Evolutionary conservation across 2,329 filamentous ascomycete species (phyloP), one percentile per base, ranked within the genome.

Genomic region (Penicillium aurantiogriseum): DNA sequence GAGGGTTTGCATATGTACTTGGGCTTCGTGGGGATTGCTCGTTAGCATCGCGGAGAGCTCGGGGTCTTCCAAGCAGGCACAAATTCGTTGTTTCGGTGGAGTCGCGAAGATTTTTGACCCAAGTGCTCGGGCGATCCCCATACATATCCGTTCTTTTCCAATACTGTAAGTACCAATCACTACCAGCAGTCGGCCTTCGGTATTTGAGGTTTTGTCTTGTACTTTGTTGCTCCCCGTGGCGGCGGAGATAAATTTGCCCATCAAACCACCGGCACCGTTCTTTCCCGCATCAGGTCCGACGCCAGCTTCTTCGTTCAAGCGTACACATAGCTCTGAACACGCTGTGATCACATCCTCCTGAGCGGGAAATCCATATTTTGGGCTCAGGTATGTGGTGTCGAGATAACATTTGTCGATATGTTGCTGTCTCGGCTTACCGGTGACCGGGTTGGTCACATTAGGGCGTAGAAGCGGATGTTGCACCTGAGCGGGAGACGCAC

Each of bases 101-200:
- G 91, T 86, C 0, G 93, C 93, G 69, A 89, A 99, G 61, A 99
- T 97, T 70, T 96, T 96, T 65, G 88, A 90, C 39, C 86, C 81
- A 2, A 99, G 81, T 0, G 92, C 92, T 66, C 88, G 85, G 4
- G 94, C 94, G 62, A 99, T 96, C 43, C 91, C 92, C 33, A 96
- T 81, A 71, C 93, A 97, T 63, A 99, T 92, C 40, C 92, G 88
- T 74, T 99, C 94, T 76, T 99, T 99, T 69, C 94, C 94, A 68
- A 99, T 99, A 66, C 90, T 95, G 76, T 99, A 99, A 0, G 94
- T 99, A 44, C 94, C 94, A 59, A 96, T 95, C 7, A 99, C 85
- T 5, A 99, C 90, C 0, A 99, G 83, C 2, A 99, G 82, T 5
- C 91, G 87, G 46, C 90, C 87, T 45, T 81, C 80, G 31, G 72